These are phyloP conservation scores for Fusarium sp. DNA, from an alignment of 2,329 filamentous ascomycete genomes.

Conservation along the genomic window DNA sequence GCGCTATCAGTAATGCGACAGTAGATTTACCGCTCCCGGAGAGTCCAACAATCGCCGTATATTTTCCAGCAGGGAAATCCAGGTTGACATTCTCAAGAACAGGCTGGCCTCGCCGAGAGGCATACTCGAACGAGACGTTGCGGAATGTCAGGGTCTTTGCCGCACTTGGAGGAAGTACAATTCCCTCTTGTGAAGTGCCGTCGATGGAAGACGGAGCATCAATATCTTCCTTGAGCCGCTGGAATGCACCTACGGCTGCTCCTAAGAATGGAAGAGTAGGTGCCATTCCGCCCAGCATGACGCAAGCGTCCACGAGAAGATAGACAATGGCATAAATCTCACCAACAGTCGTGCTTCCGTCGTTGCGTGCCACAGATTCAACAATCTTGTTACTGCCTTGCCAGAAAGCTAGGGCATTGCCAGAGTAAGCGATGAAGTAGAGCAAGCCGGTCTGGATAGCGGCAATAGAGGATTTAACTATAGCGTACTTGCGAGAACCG, in stretches of 20 bases:
- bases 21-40: background rate
- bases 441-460: background rate
- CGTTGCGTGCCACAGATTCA: background rate
- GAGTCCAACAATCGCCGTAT: background rate
- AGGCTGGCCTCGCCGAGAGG: background rate
- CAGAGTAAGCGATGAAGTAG: background rate
- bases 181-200: background rate
- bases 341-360: background rate
- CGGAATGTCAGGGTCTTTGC: background rate
- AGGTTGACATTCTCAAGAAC: background rate
- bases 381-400: background rate
- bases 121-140: background rate
- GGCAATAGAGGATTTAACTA: background rate
- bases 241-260: background rate
- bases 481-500: background rate
- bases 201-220: background rate
- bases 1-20: background rate
- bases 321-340: slow-evolving; percentile 1
- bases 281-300: background rate
- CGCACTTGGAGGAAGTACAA: background rate
- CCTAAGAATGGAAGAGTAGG: background rate
- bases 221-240: background rate
- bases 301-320: background rate
- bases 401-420: background rate
- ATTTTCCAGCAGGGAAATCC: background rate